Evolutionary conservation across 345 rosid species (phyloP), one percentile per base, ranked within the genome.

Genomic region (Eucalyptus melliodora): DNA sequence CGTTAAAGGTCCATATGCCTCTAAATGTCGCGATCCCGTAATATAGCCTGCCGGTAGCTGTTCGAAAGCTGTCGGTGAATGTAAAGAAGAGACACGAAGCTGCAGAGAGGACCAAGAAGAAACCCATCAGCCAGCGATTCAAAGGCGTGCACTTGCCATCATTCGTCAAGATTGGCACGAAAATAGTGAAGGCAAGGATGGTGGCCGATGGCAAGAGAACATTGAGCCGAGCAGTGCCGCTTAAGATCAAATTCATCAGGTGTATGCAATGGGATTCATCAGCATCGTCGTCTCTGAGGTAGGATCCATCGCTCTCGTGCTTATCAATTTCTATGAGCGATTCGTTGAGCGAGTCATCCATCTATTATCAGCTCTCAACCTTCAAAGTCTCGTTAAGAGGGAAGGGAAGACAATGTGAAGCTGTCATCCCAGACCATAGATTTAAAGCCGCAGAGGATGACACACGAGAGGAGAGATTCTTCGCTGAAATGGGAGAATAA

Each of bases 171-270:
- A 94, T 91, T 50, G 95, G 96, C 83, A 93, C 92, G n/a, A 94
- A 93, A 50, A 93, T 94, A 91, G 94, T 91, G 91, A 94, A 93
- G 69, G 92, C 92, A 13, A 93, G 92, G 92, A 94, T 93, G 65
- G 93, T 92, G 23, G 94, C 95, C 12, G 96, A 92, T 19, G 95
- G 95, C 89, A 93, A 80, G 80, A 93, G 96, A 80, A 93, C 91
- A 55, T 94, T 92, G 88, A 94, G 95, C 56, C 94, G 88, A 1
- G 95, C 95, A 53, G 94, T 92, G 86, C 95, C 95, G 5, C 94
- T 88, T 21, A 92, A 92, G 90, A 94, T 90, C 69, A 91, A 94
- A 86, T 93, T 94, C 87, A 93, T 88, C 67, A 91, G 87, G 69
- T 93, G 77, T 9, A 92, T 88, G 91, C 90, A 92, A 34, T 89